phyloP scores from a whole-genome alignment of 2,329 filamentous ascomycete genomes.

The Fusarium sp. region DNA sequence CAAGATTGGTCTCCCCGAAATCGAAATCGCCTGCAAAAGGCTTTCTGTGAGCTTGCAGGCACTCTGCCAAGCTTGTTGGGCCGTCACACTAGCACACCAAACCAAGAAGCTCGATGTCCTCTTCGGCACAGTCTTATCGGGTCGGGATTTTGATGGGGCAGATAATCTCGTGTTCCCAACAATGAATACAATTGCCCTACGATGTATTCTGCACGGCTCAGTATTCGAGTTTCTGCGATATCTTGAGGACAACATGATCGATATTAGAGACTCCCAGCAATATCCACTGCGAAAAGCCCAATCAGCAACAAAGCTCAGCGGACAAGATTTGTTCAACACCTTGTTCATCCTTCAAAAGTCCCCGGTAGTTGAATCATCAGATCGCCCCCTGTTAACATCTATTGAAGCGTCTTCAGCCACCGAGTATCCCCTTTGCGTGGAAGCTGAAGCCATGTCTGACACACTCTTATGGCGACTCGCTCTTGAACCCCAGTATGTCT shows the following conservation, averaged over 20 bases:
- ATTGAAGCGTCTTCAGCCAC: slow-evolving; percentile 72
- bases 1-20: neutral
- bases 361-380: neutral
- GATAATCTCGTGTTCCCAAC: slow-evolving; percentile 81
- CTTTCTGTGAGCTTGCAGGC: slow-evolving; percentile 78
- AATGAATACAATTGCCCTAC: slow-evolving; percentile 88
- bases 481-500: slow-evolving; percentile 67
- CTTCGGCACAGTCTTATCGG: slow-evolving; percentile 86
- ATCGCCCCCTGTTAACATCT: slow-evolving; percentile 65
- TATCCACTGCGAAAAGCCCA: slow-evolving; percentile 79
- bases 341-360: slow-evolving; percentile 64
- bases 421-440: slow-evolving; percentile 84
- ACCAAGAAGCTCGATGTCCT: slow-evolving; percentile 75
- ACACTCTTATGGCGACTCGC: slow-evolving; percentile 76
- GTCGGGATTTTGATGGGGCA: slow-evolving; percentile 77
- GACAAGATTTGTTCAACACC: slow-evolving; percentile 60
- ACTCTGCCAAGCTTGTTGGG: slow-evolving; percentile 80
- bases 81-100: slow-evolving; percentile 72
- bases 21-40: slow-evolving; percentile 68
- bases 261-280: slow-evolving; percentile 76
- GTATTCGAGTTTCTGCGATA: slow-evolving; percentile 72
- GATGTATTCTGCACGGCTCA: slow-evolving; percentile 76
- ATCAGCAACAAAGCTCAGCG: slow-evolving; percentile 49
- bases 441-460: slow-evolving; percentile 72
- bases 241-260: slow-evolving; percentile 74